A percentile compares a stretch with the other conserved stretches of the same genome.
Evolutionary conservation across 192 early-diverging fungal species (phyloP).

Genomic region (Pecoramyces ruminantium): DNA sequence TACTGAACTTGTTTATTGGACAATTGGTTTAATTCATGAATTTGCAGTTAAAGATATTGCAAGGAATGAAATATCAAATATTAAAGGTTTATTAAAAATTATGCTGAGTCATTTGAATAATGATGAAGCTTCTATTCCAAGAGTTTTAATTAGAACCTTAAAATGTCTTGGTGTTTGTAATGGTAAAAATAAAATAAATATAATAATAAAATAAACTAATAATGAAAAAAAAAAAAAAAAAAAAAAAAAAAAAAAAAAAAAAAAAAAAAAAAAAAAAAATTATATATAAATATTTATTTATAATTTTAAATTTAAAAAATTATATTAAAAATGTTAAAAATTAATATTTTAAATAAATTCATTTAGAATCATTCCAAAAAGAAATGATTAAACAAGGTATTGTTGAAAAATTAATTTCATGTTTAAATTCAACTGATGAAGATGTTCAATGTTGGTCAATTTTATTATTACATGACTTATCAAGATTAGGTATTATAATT

Average conservation of each 20-base stretch:
- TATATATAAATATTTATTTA: background rate
- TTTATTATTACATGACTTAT: conserved; percentile 22
- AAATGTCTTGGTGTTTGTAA: conserved; percentile 50
- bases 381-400: conserved; percentile 44
- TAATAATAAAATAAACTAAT: too few relatives aligned
- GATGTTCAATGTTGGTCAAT: conserved; percentile 64
- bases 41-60: conserved; percentile 27
- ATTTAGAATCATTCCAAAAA: conserved; percentile 26
- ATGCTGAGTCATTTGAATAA: conserved; percentile 33
- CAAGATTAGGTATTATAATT: conserved; percentile 9
- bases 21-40: conserved; percentile 61
- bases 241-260: too few relatives aligned
- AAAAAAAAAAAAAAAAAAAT: too few relatives aligned
- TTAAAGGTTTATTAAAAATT: conserved; percentile 38
- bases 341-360: too few relatives aligned
- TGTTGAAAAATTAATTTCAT: conserved; percentile 41
- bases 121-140: conserved; percentile 45
- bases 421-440: conserved; percentile 36
- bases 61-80: conserved; percentile 29
- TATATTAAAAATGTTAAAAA: too few relatives aligned
- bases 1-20: conserved; percentile 60
- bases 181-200: too few relatives aligned
- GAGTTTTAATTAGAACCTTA: conserved; percentile 48
- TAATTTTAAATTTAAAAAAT: too few relatives aligned
- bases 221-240: too few relatives aligned